These are phyloP conservation scores for Solanum piurae DNA, from an alignment of 257 asterid species.

Conservation along the genomic window DNA sequence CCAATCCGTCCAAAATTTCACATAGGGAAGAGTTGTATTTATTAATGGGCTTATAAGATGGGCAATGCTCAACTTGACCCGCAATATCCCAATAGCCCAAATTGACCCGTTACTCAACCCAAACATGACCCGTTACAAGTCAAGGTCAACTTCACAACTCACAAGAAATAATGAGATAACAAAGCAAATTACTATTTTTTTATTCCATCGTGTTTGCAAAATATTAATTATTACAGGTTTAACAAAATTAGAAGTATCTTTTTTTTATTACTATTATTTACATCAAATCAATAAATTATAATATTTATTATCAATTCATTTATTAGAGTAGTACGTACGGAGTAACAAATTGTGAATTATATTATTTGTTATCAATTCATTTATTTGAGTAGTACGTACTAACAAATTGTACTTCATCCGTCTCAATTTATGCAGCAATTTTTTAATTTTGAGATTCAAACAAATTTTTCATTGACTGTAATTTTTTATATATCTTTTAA, in stretches of 20 bases:
- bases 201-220: neutral
- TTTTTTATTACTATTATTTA: no score
- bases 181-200: neutral
- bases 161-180: neutral
- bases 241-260: neutral
- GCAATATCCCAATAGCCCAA: neutral
- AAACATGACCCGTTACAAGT: neutral
- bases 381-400: neutral
- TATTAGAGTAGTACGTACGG: no score
- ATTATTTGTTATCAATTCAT: no score
- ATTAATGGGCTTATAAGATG: no score
- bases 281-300: no score
- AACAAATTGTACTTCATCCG: no score
- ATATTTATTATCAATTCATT: no score
- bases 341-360: no score
- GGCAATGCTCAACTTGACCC: neutral
- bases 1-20: neutral
- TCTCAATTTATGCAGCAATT: no score
- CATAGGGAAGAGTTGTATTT: neutral
- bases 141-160: neutral
- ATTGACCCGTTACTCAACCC: neutral
- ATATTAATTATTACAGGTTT: no score
- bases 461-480: rapidly evolving
- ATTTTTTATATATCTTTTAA: no score
- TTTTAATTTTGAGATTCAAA: no score